phyloP scores from a whole-genome alignment of 108 stramenopile species.

The Licmophora abbreviata region DNA sequence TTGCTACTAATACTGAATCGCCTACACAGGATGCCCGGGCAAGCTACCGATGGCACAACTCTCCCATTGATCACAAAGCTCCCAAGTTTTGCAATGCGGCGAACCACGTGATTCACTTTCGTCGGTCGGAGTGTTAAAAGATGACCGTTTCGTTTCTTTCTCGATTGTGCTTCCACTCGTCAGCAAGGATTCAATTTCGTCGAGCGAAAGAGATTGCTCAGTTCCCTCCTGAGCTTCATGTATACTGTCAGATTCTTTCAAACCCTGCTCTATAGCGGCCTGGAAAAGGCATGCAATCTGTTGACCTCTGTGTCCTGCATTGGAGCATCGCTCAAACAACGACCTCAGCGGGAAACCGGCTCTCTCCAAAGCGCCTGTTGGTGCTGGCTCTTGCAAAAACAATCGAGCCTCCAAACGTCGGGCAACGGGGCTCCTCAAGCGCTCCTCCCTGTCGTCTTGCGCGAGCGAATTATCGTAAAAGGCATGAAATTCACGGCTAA shows the following conservation, averaged over 20 bases:
- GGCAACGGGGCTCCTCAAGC: slow-evolving; percentile 16
- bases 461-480: slow-evolving; percentile 5
- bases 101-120: background rate
- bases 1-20: too few species aligned
- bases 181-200: too few species aligned
- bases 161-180: too few species aligned
- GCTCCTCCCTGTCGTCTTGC: background rate
- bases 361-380: slow-evolving; percentile 12
- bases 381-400: slow-evolving; percentile 18
- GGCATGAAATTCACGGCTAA: slow-evolving; percentile 26
- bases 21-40: slow-evolving; percentile 28
- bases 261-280: background rate
- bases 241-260: background rate
- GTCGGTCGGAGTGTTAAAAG: background rate
- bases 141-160: background rate
- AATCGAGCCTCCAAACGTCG: slow-evolving; percentile 14
- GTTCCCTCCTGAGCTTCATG: background rate
- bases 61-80: slow-evolving; percentile 51
- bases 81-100: slow-evolving; percentile 21
- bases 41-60: slow-evolving; percentile 58
- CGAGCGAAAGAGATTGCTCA: too few species aligned
- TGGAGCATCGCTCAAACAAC: slow-evolving; percentile 44
- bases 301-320: background rate
- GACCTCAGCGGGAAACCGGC: slow-evolving; percentile 50
- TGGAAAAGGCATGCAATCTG: background rate